A percentile compares a stretch with the other conserved stretches of the same genome.
Conservation (phyloP, 306 rosid genomes). For the Cucumis melo region DNA sequence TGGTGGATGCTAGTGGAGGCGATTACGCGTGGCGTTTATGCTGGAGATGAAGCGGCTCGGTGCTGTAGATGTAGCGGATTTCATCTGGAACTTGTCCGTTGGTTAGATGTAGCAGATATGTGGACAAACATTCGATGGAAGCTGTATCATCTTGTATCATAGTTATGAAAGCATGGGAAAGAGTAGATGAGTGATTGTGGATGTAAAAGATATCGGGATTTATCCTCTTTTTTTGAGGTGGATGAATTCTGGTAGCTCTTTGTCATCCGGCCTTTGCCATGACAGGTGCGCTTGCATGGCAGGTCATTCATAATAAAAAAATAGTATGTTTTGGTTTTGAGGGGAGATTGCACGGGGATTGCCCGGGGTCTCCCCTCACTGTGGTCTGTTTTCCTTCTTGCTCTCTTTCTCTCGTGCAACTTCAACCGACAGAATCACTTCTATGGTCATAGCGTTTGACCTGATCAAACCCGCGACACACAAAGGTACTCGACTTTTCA, state of each 20-base stretch:
- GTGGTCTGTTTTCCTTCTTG: slow-evolving; percentile 27
- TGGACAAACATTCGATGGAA: not conserved
- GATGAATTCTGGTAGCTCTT: slow-evolving; percentile 13
- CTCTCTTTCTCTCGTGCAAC: not conserved
- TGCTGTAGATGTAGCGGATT: not conserved
- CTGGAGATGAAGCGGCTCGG: not conserved
- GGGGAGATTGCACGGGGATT: slow-evolving; percentile 74
- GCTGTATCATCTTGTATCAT: not conserved
- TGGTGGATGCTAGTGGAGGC: not conserved
- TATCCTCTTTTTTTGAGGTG: not conserved
- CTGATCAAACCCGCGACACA: not conserved
- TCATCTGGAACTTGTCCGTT: not conserved
- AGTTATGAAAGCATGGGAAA: not conserved
- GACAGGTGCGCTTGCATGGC: slow-evolving; percentile 99
- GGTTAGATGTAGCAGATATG: too few species aligned
- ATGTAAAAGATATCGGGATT: slow-evolving; percentile 38
- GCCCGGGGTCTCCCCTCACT: slow-evolving; percentile 53
- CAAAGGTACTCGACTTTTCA: not conserved
- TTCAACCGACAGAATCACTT: not conserved
- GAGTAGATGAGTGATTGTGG: slow-evolving; percentile 14
- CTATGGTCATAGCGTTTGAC: not conserved
- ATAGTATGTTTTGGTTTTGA: slow-evolving; percentile 22
- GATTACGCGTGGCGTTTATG: too few species aligned
- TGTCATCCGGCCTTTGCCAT: slow-evolving; percentile 99
- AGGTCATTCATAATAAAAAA: slow-evolving; percentile 63